These are phyloP conservation scores for Tephrocybe rancida DNA, from an alignment of 768 basidiomycete genomes.

Conservation along the genomic window DNA sequence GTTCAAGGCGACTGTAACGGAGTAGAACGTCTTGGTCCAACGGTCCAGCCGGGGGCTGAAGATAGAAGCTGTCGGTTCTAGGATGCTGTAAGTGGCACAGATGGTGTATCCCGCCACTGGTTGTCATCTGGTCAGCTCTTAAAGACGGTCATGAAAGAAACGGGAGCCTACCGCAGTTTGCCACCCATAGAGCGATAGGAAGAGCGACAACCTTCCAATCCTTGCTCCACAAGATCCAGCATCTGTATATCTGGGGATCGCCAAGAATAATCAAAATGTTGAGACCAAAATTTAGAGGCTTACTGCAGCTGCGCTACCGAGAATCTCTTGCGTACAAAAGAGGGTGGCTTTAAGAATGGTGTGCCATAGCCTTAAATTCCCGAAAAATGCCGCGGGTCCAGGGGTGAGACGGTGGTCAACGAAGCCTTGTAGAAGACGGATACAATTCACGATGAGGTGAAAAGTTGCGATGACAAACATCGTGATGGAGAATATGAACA, in stretches of 20 bases:
- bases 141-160: too few relatives aligned
- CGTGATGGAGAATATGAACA: neutral
- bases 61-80: conserved; percentile 10
- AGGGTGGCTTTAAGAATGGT: conserved; percentile 13
- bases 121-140: too few relatives aligned
- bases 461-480: conserved; percentile 13
- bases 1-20: conserved; percentile 9
- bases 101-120: conserved; percentile 7
- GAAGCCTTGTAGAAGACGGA: conserved; percentile 7
- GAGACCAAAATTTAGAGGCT: neutral
- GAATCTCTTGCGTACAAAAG: conserved; percentile 10
- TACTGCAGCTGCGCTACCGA: conserved; percentile 11
- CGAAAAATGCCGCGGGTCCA: conserved; percentile 8
- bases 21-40: conserved; percentile 13
- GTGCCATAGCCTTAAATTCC: conserved; percentile 8
- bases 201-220: conserved; percentile 5
- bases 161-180: conserved; percentile 8
- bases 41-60: conserved; percentile 6
- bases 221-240: conserved; percentile 9
- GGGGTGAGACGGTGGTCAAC: conserved; percentile 8
- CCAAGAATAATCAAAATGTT: neutral
- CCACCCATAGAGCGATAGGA: conserved; percentile 2
- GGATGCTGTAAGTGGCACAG: conserved; percentile 6
- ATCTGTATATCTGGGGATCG: conserved; percentile 6
- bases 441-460: conserved; percentile 9